Percentiles rank a stretch among this genome's conserved stretches.
Evolutionary conservation across 345 rosid species (phyloP).

Genomic region (Capsella bursapastoris): DNA sequence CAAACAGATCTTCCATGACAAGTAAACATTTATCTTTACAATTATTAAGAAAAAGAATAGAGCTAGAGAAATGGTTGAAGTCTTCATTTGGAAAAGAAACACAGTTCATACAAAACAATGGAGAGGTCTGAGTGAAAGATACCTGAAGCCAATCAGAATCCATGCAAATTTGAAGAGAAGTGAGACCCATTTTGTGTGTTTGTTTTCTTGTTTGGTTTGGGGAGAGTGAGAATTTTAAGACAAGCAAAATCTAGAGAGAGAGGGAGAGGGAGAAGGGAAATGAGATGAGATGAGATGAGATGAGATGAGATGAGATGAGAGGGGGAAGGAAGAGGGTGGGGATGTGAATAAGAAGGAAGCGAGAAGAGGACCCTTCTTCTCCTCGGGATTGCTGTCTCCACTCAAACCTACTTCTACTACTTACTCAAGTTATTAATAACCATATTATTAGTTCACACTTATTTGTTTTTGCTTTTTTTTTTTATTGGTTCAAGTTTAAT

Average conservation of each 20-base stretch:
- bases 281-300: conserved; percentile 10
- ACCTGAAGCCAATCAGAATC: conserved; percentile 99
- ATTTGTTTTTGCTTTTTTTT: not conserved
- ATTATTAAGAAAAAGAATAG: not conserved
- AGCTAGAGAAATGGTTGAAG: not conserved
- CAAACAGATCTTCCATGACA: not conserved
- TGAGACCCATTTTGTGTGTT: conserved; percentile 58
- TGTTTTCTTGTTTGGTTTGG: not conserved
- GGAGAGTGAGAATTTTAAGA: conserved; percentile 22
- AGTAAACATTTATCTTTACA: conserved; percentile 4
- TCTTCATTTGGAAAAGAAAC: conserved; percentile 12
- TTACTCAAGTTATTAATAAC: not conserved
- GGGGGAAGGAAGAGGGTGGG: conserved; percentile 36
- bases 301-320: conserved; percentile 14
- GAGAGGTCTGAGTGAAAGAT: conserved; percentile 3
- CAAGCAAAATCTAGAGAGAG: conserved; percentile 26
- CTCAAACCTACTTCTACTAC: conserved; percentile 29
- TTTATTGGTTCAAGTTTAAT: not conserved
- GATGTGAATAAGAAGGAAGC: conserved; percentile 77
- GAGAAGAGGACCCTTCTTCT: conserved; percentile 49
- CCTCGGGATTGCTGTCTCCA: conserved; percentile 50
- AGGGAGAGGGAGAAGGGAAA: conserved; percentile 3
- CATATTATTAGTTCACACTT: conserved; percentile 27
- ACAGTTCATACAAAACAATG: not conserved
- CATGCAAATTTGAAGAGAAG: conserved; percentile 93